Conservation (phyloP, 2,329 filamentous ascomycete species). For the Mollisiaceae sp. region DNA sequence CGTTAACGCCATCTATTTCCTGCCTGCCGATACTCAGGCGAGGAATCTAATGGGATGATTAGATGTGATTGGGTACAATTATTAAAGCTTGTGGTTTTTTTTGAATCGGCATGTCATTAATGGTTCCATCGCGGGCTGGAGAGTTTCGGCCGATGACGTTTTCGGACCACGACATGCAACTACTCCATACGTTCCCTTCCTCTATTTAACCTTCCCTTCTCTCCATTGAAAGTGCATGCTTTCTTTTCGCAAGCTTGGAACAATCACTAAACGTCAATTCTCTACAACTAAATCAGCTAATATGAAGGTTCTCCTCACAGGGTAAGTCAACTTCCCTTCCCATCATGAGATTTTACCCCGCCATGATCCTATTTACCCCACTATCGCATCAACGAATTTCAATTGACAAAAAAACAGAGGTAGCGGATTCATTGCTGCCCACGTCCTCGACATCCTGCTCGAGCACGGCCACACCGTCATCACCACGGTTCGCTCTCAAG, state of each 20-base stretch:
- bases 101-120: not conserved
- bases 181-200: not conserved
- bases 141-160: slow-evolving; percentile 3
- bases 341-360: slow-evolving; percentile 13
- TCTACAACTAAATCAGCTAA: slow-evolving; percentile 3
- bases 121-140: not conserved
- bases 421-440: slow-evolving; percentile 60
- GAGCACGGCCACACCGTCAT: slow-evolving; percentile 46
- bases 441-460: slow-evolving; percentile 55
- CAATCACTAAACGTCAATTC: not conserved
- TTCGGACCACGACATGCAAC: not conserved
- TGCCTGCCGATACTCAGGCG: not conserved
- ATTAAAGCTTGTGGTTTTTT: not conserved
- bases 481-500: slow-evolving; percentile 53
- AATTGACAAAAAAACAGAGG: slow-evolving; percentile 43
- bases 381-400: slow-evolving; percentile 6
- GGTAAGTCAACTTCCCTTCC: slow-evolving; percentile 16
- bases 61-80: not conserved
- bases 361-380: slow-evolving; percentile 22
- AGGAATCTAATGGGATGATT: not conserved
- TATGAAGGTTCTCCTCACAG: slow-evolving; percentile 35
- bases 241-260: not conserved
- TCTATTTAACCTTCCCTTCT: not conserved
- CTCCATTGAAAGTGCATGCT: not conserved
- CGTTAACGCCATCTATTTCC: not conserved